Base-by-base conservation (phyloP, 805 yeast species). In the Metschnikowia sp. region DNA sequence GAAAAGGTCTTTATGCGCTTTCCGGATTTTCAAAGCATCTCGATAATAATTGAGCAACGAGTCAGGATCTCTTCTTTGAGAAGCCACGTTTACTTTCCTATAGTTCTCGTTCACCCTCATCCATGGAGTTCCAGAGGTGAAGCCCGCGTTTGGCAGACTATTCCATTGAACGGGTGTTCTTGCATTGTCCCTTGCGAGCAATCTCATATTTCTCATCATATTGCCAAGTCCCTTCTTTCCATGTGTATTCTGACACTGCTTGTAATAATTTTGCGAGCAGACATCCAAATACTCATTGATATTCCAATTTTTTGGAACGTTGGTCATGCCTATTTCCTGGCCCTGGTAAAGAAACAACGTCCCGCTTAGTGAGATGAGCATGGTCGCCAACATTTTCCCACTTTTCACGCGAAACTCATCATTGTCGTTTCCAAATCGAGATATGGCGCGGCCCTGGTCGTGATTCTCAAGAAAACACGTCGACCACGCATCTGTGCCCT, bases 121-220 rank as follows among this genome's bases (percentile, higher is more conserved):
- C 84, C 84, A 79, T 22, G 84, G 83, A 49, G 62, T 65, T 36
- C 58, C 72, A 5, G 69, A 62, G 26, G 79, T 64, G 62, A 79
- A 78, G 0, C 83, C 83, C 34, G 69, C 81, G 50, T 74, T 50
- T n/a, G 54, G 63, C 1, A 69, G 52, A 44, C 57, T 59, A 48
- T 69, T 70, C 84, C 84, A 79, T 53, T 77, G 83, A 49, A 79
- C 75, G 15, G 84, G 84, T 15, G 81, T 69, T 60, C 84, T 72
- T 4, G 79, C 74, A 55, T 79, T 69, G 55, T 79, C 84, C 58
- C 83, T 68, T 10, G 80, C 75, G 15, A 70, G 40, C 43, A 72
- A 51, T 46, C 66, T 62, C 46, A 75, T 58, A 26, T 53, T 60
- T 39, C 66, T 67, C 62, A 49, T 49, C 40, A 69, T 61, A 30